phyloP scores from a whole-genome alignment of 176 grass and related monocot species.

The Musa schizocarpa region DNA sequence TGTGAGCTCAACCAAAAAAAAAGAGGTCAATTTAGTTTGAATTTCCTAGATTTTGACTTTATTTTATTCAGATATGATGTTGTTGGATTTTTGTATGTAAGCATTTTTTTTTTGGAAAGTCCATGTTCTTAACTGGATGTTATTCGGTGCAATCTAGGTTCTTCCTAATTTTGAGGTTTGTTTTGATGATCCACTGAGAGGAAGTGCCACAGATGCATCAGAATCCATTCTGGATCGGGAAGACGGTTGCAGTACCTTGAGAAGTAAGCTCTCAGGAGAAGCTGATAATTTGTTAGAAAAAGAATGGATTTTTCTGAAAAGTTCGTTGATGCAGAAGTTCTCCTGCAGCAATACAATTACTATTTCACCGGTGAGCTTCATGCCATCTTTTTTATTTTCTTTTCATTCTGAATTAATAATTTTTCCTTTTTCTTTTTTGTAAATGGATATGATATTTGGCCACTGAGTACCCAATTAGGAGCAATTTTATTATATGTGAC shows the following conservation, averaged over 20 bases:
- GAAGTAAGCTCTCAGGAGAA: conserved; percentile 10
- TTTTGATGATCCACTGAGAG: conserved; percentile 12
- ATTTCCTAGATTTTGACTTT: no score
- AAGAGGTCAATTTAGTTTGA: no score
- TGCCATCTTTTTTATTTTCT: neutral
- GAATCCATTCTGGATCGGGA: neutral
- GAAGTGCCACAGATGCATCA: neutral
- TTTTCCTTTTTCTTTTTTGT: neutral
- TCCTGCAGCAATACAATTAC: conserved; percentile 4
- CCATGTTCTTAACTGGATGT: neutral
- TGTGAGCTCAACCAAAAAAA: no score
- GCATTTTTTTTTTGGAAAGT: neutral
- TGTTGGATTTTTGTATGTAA: neutral
- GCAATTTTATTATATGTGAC: neutral
- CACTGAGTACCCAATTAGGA: neutral
- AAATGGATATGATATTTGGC: neutral
- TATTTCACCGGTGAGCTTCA: conserved; percentile 14
- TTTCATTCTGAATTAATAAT: neutral
- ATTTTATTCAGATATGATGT: neutral
- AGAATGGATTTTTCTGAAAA: conserved; percentile 17
- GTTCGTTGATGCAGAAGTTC: conserved; percentile 18
- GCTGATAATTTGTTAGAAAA: conserved; percentile 7
- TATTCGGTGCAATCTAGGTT: neutral
- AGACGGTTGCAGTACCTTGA: neutral
- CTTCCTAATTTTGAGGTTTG: neutral